These are phyloP conservation scores for Talaromyces ruber DNA, from an alignment of 495 filamentous ascomycete species.

Conservation along the genomic window DNA sequence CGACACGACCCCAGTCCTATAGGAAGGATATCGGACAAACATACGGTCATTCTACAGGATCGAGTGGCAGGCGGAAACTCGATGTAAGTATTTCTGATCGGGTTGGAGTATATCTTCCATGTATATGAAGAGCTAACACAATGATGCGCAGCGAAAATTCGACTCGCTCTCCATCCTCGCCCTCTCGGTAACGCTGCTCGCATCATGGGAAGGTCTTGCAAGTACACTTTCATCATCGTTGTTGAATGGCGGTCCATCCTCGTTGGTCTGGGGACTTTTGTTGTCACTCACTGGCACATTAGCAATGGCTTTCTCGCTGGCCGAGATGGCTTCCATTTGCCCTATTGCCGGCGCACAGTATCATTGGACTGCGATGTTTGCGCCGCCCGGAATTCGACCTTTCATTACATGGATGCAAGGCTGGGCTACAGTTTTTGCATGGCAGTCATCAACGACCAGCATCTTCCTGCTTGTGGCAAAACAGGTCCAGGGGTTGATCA, in stretches of 20 bases:
- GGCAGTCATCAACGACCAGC: slow-evolving; percentile 26
- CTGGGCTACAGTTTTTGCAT: slow-evolving; percentile 30
- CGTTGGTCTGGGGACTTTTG: slow-evolving; percentile 22
- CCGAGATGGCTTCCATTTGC: slow-evolving; percentile 31
- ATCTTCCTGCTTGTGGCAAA: slow-evolving; percentile 26
- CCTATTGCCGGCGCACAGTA: slow-evolving; percentile 20
- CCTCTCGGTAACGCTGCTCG: slow-evolving; percentile 23
- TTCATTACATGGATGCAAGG: slow-evolving; percentile 21
- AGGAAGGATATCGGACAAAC: neutral
- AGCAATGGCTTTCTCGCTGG: slow-evolving; percentile 17
- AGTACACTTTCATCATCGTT: slow-evolving; percentile 14
- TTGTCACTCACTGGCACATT: slow-evolving; percentile 18
- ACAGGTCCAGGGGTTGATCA: slow-evolving; percentile 34
- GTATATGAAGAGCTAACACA: neutral
- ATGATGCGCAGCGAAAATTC: slow-evolving; percentile 20
- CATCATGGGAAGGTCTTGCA: slow-evolving; percentile 27
- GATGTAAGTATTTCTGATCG: neutral
- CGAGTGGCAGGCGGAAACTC: neutral
- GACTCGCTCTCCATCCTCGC: slow-evolving; percentile 25
- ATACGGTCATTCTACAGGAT: slow-evolving; percentile 3
- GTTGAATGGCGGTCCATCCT: slow-evolving; percentile 21
- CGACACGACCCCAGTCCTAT: neutral
- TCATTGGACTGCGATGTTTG: slow-evolving; percentile 19
- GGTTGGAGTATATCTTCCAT: neutral
- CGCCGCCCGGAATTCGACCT: slow-evolving; percentile 11